Base-by-base conservation (phyloP, 148 eudicot genomes). In the Rhododendron ferrugineum region DNA sequence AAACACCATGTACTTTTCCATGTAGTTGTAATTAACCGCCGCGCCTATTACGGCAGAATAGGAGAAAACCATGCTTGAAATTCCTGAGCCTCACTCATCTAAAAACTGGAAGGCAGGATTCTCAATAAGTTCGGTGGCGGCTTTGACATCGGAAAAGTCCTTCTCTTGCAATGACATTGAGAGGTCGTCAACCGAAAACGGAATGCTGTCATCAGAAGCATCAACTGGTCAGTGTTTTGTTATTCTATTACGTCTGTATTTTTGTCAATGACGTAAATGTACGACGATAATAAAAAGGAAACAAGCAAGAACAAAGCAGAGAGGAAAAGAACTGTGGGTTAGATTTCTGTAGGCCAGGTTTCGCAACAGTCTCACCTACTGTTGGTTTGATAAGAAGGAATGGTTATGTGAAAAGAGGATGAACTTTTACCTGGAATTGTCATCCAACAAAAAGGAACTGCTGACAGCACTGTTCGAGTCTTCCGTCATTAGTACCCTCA, bases 401-500 rank as follows among this genome's bases (percentile, higher is more conserved):
- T 11, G 34, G 4, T 7, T 11, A 18, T 23, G 5, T 46, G 28
- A 32, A 20, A 9, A 56, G 66, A 32, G 46, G 47, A 47, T 49
- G 37, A 84, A 47, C 5, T 75, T 36, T 87, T 80, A 97, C 99
- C 99, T 93, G 89, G 99, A 95, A 94, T 93, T 92, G 86, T 97
- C 98, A 37, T 74, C 78, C 78, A 74, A 74, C 78, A 74, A 37
- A 36, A 74, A 74, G 84, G 98, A 92, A 90, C 83, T 94, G 90
- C 96, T 89, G 85, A 20, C 94, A 64, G 96, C 95, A 88, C 87
- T 89, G 88, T 92, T 97, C 5, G 98, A 94, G 85, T 97, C 98
- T 90, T 97, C 99, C 7, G 98, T 97, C 98, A 95, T 97, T 87
- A 97, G 84, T 78, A 95, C 91, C 91, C 94, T 95, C 99, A 97